These are phyloP conservation scores for Hypoxylon sp. DNA, from an alignment of 2,329 filamentous ascomycete species.

Conservation along the genomic window DNA sequence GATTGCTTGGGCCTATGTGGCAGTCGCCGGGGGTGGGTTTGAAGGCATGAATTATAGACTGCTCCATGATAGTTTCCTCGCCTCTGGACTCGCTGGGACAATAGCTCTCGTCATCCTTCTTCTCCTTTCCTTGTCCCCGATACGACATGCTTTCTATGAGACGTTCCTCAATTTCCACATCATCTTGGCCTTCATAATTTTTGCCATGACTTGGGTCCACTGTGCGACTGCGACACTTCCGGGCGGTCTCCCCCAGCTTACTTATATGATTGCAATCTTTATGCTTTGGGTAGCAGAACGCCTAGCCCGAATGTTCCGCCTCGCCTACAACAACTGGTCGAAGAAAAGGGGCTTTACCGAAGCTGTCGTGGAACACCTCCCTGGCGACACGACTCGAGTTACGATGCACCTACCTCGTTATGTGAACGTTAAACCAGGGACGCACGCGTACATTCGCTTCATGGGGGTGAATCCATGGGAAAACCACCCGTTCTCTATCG, in stretches of 20 bases:
- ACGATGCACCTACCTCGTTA: slow-evolving; percentile 78
- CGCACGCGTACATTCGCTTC: slow-evolving; percentile 82
- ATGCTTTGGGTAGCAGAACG: slow-evolving; percentile 84
- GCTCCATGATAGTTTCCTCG: slow-evolving; percentile 72
- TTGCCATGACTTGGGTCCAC: slow-evolving; percentile 85
- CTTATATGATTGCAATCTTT: slow-evolving; percentile 81
- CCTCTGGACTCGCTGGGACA: slow-evolving; percentile 73
- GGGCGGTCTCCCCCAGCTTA: slow-evolving; percentile 77
- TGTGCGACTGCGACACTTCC: slow-evolving; percentile 75
- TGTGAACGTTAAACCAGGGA: slow-evolving; percentile 76
- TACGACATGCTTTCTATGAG: slow-evolving; percentile 97
- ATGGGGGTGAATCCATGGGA: slow-evolving; percentile 76
- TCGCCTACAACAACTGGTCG: slow-evolving; percentile 77
- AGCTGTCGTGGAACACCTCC: slow-evolving; percentile 76
- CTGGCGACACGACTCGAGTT: slow-evolving; percentile 78
- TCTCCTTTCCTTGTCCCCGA: slow-evolving; percentile 79
- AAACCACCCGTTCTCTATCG: slow-evolving; percentile 83
- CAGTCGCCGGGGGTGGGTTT: slow-evolving; percentile 75
- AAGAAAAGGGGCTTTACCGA: slow-evolving; percentile 69
- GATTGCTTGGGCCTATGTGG: slow-evolving; percentile 80
- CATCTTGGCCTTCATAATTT: slow-evolving; percentile 75
- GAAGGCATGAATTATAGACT: slow-evolving; percentile 69
- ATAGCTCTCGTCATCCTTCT: slow-evolving; percentile 75
- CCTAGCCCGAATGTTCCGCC: slow-evolving; percentile 71
- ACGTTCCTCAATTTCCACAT: slow-evolving; percentile 93